Percentiles rank a stretch among this genome's conserved stretches.
phyloP scores from a whole-genome alignment of 129 eudicot genomes.

The Heracleum sosnowskyi region DNA sequence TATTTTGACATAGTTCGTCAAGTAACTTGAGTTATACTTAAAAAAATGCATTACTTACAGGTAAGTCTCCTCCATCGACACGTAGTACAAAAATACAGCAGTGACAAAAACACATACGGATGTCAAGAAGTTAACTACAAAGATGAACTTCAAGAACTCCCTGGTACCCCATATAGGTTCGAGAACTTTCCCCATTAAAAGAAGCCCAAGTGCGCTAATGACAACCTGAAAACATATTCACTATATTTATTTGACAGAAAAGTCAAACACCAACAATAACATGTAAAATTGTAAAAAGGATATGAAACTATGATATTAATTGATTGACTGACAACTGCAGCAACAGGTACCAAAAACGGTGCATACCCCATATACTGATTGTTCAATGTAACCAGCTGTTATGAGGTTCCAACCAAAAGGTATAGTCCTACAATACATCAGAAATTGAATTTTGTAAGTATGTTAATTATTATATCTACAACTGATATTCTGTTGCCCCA shows the following conservation, averaged over 20 bases:
- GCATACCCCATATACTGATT: slow-evolving; percentile 80
- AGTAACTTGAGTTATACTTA: not conserved
- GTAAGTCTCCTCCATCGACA: slow-evolving; percentile 63
- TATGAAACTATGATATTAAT: not conserved
- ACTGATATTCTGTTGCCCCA: not conserved
- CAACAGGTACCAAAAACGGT: slow-evolving; percentile 1
- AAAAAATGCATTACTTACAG: slow-evolving; percentile 53
- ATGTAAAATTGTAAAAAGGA: not conserved
- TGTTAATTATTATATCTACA: not conserved
- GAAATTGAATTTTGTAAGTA: slow-evolving; percentile 4
- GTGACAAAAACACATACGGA: slow-evolving; percentile 82
- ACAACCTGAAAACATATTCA: slow-evolving; percentile 42
- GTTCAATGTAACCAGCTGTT: slow-evolving; percentile 93
- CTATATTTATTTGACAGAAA: not conserved
- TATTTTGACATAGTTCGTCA: not conserved
- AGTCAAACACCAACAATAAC: not conserved
- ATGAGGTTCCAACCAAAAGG: slow-evolving; percentile 98
- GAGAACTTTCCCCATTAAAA: slow-evolving; percentile 86
- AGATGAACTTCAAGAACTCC: slow-evolving; percentile 92
- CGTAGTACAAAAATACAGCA: slow-evolving; percentile 75
- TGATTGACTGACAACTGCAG: not conserved
- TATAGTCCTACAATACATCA: slow-evolving; percentile 66
- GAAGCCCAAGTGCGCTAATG: slow-evolving; percentile 78
- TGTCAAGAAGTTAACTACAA: slow-evolving; percentile 79
- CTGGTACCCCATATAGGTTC: slow-evolving; percentile 97